These are phyloP conservation scores for Trichoderma gracile DNA, from an alignment of 2,329 filamentous ascomycete genomes.

Conservation along the genomic window DNA sequence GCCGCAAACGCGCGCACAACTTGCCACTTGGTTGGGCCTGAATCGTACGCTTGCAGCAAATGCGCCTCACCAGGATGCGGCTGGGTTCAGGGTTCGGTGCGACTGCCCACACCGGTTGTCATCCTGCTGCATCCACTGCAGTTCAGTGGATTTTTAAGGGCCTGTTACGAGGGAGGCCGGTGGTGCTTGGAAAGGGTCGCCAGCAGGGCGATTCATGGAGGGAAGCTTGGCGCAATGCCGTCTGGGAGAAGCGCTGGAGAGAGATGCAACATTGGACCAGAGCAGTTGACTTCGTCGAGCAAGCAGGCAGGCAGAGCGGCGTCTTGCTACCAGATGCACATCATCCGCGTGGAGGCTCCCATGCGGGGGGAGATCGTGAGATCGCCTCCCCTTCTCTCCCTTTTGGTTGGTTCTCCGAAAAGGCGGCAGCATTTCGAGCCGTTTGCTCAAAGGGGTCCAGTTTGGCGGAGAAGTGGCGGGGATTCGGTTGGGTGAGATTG, in stretches of 20 bases:
- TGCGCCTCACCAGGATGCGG: conserved; percentile 7
- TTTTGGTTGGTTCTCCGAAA: conserved; percentile 9
- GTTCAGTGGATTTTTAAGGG: conserved; percentile 6
- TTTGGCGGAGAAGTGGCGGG: conserved; percentile 20
- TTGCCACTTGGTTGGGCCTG: neutral
- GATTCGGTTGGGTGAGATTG: conserved; percentile 14
- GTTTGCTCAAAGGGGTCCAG: neutral
- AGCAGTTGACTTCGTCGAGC: neutral
- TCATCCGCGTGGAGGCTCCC: conserved; percentile 18
- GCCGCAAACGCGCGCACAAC: conserved; percentile 1
- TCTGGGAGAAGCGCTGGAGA: neutral
- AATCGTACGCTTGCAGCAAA: conserved; percentile 20
- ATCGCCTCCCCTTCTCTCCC: conserved; percentile 12
- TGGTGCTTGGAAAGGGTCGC: neutral
- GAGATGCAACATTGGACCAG: too few relatives aligned
- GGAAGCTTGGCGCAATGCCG: neutral
- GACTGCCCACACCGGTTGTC: neutral
- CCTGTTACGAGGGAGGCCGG: conserved; percentile 2
- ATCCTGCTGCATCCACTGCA: conserved; percentile 15
- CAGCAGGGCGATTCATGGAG: neutral
- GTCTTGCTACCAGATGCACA: conserved; percentile 16
- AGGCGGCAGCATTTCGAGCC: neutral
- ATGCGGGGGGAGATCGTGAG: conserved; percentile 22
- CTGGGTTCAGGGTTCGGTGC: conserved; percentile 11
- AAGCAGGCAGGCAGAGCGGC: neutral